Base-by-base conservation (phyloP, 164 flowering plant genomes). In the Kingdonia uniflora region DNA sequence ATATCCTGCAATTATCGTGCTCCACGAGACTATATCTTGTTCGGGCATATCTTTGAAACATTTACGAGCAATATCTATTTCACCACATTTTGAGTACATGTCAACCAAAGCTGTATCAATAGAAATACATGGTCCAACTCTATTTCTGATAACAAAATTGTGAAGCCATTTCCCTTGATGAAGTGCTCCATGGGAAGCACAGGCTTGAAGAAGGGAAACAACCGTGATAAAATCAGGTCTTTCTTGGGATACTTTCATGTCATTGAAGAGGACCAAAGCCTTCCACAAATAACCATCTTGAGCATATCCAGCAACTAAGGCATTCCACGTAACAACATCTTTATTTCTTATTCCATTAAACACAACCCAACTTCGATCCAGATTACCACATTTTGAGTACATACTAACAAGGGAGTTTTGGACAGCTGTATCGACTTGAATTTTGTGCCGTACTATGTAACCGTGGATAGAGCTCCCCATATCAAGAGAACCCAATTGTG, bases 21-120 rank as follows among this genome's bases (percentile, higher is more conserved):
- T 70, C 87, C 95, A 89, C 16, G 89, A 74, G 39, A 89, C 73
- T 41, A 75, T 10, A 66, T 85, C 97, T 39, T 66, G 71, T 23
- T 68, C 52, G 37, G 71, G 58, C 71, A 84, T 80, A 43, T 33
- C 20, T 29, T 77, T 58, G 48, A 85, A 89, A 60, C 89, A 84
- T 60, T 55, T 77, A 39, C 68, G 72, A 21, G 95, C 92, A 17
- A 59, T 55, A n/a, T 56, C 62, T 45, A 86, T 54, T 61, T 73
- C 64, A 10, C 92, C 95, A 56, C 95, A 85, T 73, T 89, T 89
- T 7, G 71, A 74, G 64, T 85, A 89, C 97, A 89, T 85, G 65
- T 84, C 95, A 19, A 84, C 71, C 26, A 89, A 67, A 59, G 85
- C 87, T 11, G 97, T 80, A 48, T 69, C 89, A 15, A 78, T 62